phyloP scores from a whole-genome alignment of 2,329 filamentous ascomycete genomes.

The Pseudohalonectria lignicola region DNA sequence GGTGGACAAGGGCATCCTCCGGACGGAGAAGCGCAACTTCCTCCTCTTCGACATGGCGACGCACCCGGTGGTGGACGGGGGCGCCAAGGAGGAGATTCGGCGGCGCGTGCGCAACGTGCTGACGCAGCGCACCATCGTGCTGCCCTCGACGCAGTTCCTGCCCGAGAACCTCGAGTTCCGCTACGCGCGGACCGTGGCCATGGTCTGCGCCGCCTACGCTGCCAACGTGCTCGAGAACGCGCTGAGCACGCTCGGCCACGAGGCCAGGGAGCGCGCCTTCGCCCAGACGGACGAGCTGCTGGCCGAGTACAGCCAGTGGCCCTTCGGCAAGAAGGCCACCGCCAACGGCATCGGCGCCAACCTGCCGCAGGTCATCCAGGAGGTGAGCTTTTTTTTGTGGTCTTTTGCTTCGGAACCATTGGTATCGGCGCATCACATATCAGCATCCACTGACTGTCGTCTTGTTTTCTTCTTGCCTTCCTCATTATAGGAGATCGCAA shows the following conservation, averaged over 20 bases:
- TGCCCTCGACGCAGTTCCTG: slow-evolving; percentile 76
- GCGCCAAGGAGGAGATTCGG: slow-evolving; percentile 95
- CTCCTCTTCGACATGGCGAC: slow-evolving; percentile 99
- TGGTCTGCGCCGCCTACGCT: slow-evolving; percentile 97
- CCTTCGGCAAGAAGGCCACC: slow-evolving; percentile 77
- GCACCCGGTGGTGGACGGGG: slow-evolving; percentile 90
- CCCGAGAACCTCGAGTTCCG: slow-evolving; percentile 92
- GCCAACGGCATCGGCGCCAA: slow-evolving; percentile 83
- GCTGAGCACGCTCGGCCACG: slow-evolving; percentile 85
- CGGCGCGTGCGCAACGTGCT: slow-evolving; percentile 85
- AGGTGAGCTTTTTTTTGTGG: slow-evolving; percentile 34
- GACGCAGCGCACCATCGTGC: slow-evolving; percentile 86
- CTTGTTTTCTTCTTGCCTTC: neutral
- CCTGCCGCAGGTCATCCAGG: slow-evolving; percentile 72
- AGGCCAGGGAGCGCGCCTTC: slow-evolving; percentile 88
- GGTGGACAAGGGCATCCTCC: slow-evolving; percentile 96
- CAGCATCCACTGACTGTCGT: slow-evolving; percentile 4
- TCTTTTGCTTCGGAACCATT: neutral
- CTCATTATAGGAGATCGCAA: slow-evolving; percentile 71
- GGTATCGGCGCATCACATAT: no score
- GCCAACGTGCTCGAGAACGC: slow-evolving; percentile 98
- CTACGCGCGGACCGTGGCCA: slow-evolving; percentile 80
- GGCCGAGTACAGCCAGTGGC: slow-evolving; percentile 95
- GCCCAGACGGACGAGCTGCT: slow-evolving; percentile 94
- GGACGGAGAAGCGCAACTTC: slow-evolving; percentile 99